These are phyloP conservation scores for Aureobasidium sp. DNA, from an alignment of 2,329 filamentous ascomycete genomes.

Conservation along the genomic window DNA sequence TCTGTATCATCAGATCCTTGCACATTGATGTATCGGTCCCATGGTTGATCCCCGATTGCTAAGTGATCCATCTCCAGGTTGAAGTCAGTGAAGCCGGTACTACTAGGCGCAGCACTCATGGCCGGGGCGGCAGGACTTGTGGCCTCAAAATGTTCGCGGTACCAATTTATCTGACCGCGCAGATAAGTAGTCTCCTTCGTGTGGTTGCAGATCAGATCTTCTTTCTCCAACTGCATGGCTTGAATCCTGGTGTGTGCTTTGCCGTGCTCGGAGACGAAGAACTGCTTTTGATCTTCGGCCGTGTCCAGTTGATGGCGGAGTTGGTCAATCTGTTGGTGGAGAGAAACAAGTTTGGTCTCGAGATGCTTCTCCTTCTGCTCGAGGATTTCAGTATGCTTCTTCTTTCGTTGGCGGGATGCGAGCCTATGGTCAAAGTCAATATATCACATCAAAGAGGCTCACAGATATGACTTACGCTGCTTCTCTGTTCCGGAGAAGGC, in stretches of 20 bases:
- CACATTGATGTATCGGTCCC: conserved; percentile 76
- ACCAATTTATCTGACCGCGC: conserved; percentile 81
- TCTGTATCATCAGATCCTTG: conserved; percentile 35
- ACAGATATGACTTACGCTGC: conserved; percentile 64
- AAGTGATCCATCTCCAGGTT: conserved; percentile 79
- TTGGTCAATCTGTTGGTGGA: conserved; percentile 68
- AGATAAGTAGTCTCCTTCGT: conserved; percentile 86
- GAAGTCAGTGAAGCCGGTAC: conserved; percentile 58
- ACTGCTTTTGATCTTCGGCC: conserved; percentile 23
- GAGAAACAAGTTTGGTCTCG: conserved; percentile 62
- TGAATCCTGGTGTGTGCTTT: conserved; percentile 68
- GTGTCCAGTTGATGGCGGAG: conserved; percentile 47
- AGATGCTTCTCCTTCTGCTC: conserved; percentile 96
- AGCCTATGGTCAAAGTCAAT: conserved; percentile 49
- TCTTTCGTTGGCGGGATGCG: conserved; percentile 94
- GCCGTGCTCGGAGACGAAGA: conserved; percentile 62
- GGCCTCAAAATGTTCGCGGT: conserved; percentile 62
- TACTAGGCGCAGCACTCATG: conserved; percentile 44
- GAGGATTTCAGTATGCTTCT: conserved; percentile 92
- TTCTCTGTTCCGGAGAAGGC: conserved; percentile 87
- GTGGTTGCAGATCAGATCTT: conserved; percentile 80
- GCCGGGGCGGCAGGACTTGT: conserved; percentile 32
- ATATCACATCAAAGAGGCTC: neutral
- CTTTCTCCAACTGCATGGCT: conserved; percentile 73
- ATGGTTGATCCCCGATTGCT: conserved; percentile 64